Evolutionary conservation across 257 asterid species (phyloP).

Genomic region (Solanum clarkiae): DNA sequence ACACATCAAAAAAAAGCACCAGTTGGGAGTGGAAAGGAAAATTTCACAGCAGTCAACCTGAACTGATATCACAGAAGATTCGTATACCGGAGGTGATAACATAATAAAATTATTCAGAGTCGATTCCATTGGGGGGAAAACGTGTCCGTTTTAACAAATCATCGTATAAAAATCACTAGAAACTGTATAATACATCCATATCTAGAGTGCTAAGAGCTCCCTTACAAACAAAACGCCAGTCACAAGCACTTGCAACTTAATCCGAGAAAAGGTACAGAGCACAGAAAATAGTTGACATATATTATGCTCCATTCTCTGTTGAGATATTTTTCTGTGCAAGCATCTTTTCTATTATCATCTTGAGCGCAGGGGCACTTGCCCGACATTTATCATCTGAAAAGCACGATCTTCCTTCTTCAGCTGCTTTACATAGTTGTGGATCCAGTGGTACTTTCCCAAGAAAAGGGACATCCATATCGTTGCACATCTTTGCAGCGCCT

Average conservation of each 20-base stretch:
- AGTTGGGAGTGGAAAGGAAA: neutral
- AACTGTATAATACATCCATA: neutral
- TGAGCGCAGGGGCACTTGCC: slow-evolving; percentile 56
- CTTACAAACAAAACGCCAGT: neutral
- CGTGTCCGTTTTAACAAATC: neutral
- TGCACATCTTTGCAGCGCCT: slow-evolving; percentile 85
- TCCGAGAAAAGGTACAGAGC: neutral
- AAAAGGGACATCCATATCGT: slow-evolving; percentile 69
- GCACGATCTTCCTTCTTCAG: slow-evolving; percentile 92
- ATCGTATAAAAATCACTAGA: neutral
- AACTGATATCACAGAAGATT: neutral
- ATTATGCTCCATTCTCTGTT: slow-evolving; percentile 17
- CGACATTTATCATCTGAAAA: slow-evolving; percentile 44
- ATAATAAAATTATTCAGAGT: neutral
- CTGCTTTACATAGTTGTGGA: slow-evolving; percentile 82
- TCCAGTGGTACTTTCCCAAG: slow-evolving; percentile 85
- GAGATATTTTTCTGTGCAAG: slow-evolving; percentile 28
- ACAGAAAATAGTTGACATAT: neutral
- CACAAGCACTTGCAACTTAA: neutral
- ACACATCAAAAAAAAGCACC: neutral
- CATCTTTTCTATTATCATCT: slow-evolving; percentile 41
- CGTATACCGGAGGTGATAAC: neutral
- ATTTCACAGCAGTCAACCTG: neutral
- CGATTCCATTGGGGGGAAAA: neutral
- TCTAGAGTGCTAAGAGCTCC: neutral